These are phyloP conservation scores for Rhizopus delemar DNA, from an alignment of 371 early-diverging fungal species.

Conservation along the genomic window DNA sequence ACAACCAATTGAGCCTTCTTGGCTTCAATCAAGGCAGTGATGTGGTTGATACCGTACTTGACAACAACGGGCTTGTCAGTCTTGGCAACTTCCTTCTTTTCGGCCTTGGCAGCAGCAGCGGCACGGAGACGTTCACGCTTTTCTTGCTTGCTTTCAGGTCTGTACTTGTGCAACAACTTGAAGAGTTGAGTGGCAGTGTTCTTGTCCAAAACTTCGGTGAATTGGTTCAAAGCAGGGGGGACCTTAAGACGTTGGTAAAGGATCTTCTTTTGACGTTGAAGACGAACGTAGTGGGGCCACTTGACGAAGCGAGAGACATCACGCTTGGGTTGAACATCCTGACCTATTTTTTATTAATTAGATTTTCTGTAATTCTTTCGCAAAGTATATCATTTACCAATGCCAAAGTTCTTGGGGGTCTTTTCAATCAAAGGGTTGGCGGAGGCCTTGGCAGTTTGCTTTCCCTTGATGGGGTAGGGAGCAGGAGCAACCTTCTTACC, in stretches of 20 bases:
- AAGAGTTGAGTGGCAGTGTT: constrained; percentile 96
- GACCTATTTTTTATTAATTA: constrained; percentile 18
- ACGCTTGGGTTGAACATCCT: constrained; percentile 92
- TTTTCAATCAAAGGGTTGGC: constrained; percentile 92
- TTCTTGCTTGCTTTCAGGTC: constrained; percentile 96
- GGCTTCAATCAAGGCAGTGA: constrained; percentile 94
- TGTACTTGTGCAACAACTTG: constrained; percentile 97
- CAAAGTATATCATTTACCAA: constrained; percentile 44
- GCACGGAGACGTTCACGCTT: constrained; percentile 90
- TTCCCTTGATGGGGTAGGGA: constrained; percentile 75
- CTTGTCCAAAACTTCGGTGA: constrained; percentile 94
- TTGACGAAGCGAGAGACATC: constrained; percentile 95
- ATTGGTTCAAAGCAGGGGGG: constrained; percentile 99
- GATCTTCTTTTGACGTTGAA: constrained; percentile 96
- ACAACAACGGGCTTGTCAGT: constrained; percentile 93
- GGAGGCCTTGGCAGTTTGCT: constrained; percentile 67
- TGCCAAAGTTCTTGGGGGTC: constrained; percentile 87
- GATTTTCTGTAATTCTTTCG: too few species aligned
- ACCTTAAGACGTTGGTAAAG: constrained; percentile 97
- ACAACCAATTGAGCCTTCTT: constrained; percentile 99
- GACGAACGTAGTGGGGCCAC: constrained; percentile 96
- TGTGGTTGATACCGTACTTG: constrained; percentile 99
- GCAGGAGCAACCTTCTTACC: constrained; percentile 92
- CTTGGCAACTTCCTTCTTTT: constrained; percentile 83
- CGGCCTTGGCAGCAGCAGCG: constrained; percentile 50